Base-by-base conservation (phyloP, 805 yeast species). In the Metschnikowia similis region DNA sequence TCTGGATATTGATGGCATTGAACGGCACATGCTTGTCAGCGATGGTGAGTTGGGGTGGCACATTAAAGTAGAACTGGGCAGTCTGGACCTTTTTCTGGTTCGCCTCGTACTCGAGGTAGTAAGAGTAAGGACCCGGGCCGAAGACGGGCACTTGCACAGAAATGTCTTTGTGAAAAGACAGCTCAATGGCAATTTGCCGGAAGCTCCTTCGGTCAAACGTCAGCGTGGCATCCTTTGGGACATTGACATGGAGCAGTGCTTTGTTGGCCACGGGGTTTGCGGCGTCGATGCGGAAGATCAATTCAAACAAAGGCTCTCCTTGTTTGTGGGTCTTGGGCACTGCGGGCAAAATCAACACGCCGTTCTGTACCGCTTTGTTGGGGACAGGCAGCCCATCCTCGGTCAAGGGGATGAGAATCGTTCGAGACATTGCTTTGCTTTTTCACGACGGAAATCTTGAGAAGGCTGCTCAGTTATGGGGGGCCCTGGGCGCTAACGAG, bases 61-160 rank as follows among this genome's bases (percentile, higher is more conserved):
- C 96, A 30, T 82, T 84, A 66, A 92, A 88, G 65, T 84, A 83
- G 66, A 74, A 84, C 56, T 79, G 76, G 32, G 83, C 70, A 0
- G 96, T 83, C 1, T 80, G 72, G 7, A 38, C 41, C 13, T 64
- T 55, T n/a, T 56, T 57, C 16, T 67, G 65, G 11, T 29, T 46
- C 30, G 59, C 62, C 32, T 74, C 69, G 62, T 84, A 90, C 9
- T 85, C 76, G 17, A 87, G 72, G 61, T 83, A 87, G 66, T 82
- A 91, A 51, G 86, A 78, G 66, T 78, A 92, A 1, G 95, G 79
- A 2, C 99, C 99, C 1, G 97, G 90, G 6, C 62, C 66, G 60
- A 66, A 81, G 48, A 92, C 80, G 8, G 79, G 74, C 45, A 92
- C 72, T 52, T 79, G 82, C 16, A 91, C 68, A 34, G 71, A 65